Percentiles rank a stretch among this genome's conserved stretches.
phyloP scores from a whole-genome alignment of 257 asterid species.

The Gardenia jasminoides region DNA sequence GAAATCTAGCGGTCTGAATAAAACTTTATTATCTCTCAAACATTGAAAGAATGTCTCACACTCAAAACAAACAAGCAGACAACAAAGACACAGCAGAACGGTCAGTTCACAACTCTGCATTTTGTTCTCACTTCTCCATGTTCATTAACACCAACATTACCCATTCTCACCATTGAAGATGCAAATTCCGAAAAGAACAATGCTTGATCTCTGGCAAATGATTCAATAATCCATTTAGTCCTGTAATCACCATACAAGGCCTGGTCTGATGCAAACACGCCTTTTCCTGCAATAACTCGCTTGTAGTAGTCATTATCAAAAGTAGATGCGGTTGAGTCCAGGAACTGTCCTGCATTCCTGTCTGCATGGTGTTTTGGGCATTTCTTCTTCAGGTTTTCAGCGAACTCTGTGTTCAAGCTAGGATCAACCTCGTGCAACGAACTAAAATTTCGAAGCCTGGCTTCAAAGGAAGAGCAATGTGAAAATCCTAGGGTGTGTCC shows the following conservation, averaged over 20 bases:
- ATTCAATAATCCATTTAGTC: constrained; percentile 55
- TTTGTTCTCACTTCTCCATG: constrained; percentile 54
- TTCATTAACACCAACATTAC: constrained; percentile 57
- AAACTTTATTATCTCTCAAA: background rate
- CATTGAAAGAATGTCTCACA: background rate
- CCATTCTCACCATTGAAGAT: constrained; percentile 58
- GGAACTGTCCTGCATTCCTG: constrained; percentile 50
- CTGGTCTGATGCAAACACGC: constrained; percentile 66
- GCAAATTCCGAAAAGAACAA: constrained; percentile 56
- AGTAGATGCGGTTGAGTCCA: constrained; percentile 57
- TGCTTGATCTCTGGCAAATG: constrained; percentile 51
- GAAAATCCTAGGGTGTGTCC: constrained; percentile 77
- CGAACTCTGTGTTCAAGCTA: constrained; percentile 40
- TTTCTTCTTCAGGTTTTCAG: constrained; percentile 39
- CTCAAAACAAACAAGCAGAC: background rate
- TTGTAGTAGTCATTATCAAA: constrained; percentile 63
- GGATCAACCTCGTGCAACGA: constrained; percentile 58
- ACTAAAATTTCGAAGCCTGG: constrained; percentile 65
- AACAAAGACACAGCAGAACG: background rate
- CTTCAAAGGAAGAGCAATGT: constrained; percentile 77
- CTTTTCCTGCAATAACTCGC: constrained; percentile 44
- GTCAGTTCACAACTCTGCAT: constrained; percentile 56
- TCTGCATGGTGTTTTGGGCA: constrained; percentile 50
- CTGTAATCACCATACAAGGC: constrained; percentile 46
- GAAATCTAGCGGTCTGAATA: background rate